Evolutionary conservation across 192 early-diverging fungal genomes (phyloP), one percentile per base, ranked within the genome.

Genomic region (Geranomyces variabilis): DNA sequence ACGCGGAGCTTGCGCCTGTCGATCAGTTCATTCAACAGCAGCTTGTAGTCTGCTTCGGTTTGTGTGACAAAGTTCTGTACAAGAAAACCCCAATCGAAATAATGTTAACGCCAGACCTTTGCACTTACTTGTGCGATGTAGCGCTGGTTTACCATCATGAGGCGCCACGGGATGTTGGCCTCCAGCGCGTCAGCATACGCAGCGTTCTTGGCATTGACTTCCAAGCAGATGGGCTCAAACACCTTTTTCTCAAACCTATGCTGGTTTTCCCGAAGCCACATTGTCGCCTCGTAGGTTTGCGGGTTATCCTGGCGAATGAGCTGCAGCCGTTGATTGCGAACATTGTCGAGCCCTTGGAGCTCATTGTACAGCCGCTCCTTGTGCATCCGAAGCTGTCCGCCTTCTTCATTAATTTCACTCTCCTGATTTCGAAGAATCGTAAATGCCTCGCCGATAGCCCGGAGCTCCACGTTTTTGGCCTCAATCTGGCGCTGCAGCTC

Each of bases 61-160:
- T 94, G 90, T 33, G 88, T 88, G 0, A 96, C 88, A 78, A 94
- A 95, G 7, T 82, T 91, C 85, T 94, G 60, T 5, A 29, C 19
- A 22, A 43, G 21, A 36, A 61, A 46, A 28, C n/a, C n/a, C n/a
- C n/a, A n/a, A n/a, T n/a, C n/a, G n/a, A 19, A 47, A 19, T 47
- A 19, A 47, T 10, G 10, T 19, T 13, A 19, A 47, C 19, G 59
- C 59, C 2, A 61, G 19, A 30, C 31, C 8, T n/a, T 33, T 29
- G 28, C 26, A 6, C 2, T 7, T 30, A 19, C 26, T 34, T 19
- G n/a, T n/a, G n/a, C n/a, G n/a, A n/a, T n/a, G n/a, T n/a, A n/a
- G n/a, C 22, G 28, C 8, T 28, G 15, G 29, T 58, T 47, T 80
- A 89, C 88, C 70, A 83, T 81, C 69, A 89, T 63, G 70, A 81